These are phyloP conservation scores for Candida pseudoglaebosa DNA, from an alignment of 805 yeast species.

Conservation along the genomic window DNA sequence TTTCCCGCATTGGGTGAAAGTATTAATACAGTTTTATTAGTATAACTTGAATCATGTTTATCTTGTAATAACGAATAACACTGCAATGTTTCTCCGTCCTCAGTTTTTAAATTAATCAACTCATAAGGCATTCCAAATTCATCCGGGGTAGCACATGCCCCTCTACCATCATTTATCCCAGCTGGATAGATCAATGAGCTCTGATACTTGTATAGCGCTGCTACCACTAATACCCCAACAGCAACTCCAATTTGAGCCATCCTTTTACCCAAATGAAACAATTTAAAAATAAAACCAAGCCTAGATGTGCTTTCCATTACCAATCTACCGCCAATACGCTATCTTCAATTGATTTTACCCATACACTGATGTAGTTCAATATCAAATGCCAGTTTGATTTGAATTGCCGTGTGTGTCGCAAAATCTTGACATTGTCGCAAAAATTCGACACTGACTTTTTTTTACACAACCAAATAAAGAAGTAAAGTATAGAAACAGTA, in stretches of 20 bases:
- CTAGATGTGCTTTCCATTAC: neutral
- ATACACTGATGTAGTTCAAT: too few species aligned
- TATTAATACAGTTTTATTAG: conserved; percentile 67
- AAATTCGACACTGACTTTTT: neutral
- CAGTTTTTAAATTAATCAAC: conserved; percentile 54
- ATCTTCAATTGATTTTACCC: too few species aligned
- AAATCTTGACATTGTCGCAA: too few species aligned
- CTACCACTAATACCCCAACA: conserved; percentile 41
- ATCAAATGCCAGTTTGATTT: neutral
- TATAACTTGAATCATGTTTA: conserved; percentile 28
- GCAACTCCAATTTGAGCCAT: conserved; percentile 41
- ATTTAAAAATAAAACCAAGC: conserved; percentile 6
- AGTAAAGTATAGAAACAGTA: too few species aligned
- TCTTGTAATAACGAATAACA: conserved; percentile 60
- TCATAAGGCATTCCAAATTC: conserved; percentile 60
- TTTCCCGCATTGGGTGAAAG: conserved; percentile 95
- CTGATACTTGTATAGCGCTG: conserved; percentile 61
- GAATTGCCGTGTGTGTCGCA: too few species aligned
- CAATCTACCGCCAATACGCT: too few species aligned
- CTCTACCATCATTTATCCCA: conserved; percentile 67
- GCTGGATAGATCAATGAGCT: conserved; percentile 78
- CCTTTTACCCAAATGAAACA: conserved; percentile 19
- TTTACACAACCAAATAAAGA: too few species aligned
- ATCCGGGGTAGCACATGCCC: conserved; percentile 74
- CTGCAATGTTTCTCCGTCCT: conserved; percentile 67